Evolutionary conservation across 179 eudicot species (phyloP), one percentile per base, ranked within the genome.

Genomic region (Camellia oleifera): DNA sequence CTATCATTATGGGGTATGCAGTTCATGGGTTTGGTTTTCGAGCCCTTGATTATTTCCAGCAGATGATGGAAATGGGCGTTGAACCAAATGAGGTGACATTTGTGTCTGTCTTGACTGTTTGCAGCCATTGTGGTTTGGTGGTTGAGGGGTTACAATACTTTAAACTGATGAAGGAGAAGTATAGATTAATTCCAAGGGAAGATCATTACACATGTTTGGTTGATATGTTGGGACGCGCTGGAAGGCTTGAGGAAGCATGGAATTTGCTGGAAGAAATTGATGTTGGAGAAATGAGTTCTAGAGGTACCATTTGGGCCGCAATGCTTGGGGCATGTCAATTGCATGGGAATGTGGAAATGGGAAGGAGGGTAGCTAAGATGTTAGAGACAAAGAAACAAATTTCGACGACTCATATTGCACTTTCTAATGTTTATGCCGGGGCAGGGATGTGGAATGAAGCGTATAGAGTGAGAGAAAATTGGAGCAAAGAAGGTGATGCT

Each of bases 121-220:
- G 88, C 76, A 80, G 88, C 77, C 85, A 83, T 69, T 80, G 85
- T 75, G 88, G 88, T 80, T 75, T 82, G 61, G 80, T 82, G 65
- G 72, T 74, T 63, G 72, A 82, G 40, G 87, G 87, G 3, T 48
- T 85, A 75, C 53, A 77, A 45, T 77, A 79, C 50, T 85, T 85
- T 58, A 78, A 80, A 63, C 65, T 77, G 75, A 82, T 85, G 88
- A 78, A 17, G 66, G 82, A 76, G 65, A 82, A 80, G 65, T 83
- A 77, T 58, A 8, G 65, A 11, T 69, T 85, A 54, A 18, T 70
- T 63, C 80, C 83, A 0, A 69, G 77, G 62, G 83, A 77, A 75
- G 85, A 85, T 80, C 88, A 85, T 53, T 83, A 77, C 18, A 80
- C 85, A 7, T 80, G 88, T 80, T 54, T 85, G 71, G 80, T 85